Evolutionary conservation across 257 asterid species (phyloP), one percentile per base, ranked within the genome.

Genomic region (Paulownia fortunei): DNA sequence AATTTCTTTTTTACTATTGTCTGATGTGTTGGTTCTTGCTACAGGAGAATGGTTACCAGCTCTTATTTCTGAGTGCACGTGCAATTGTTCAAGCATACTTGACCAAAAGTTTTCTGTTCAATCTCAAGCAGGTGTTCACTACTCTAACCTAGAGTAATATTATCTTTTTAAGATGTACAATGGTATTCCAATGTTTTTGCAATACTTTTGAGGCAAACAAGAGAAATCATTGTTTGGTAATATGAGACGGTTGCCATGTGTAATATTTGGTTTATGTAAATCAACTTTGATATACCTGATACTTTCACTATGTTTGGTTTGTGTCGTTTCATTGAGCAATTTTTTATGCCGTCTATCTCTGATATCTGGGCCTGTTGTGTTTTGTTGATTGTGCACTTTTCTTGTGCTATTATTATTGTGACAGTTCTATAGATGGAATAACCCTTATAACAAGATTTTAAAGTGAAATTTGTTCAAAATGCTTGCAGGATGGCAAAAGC

Each of bases 401-500:
- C 44, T 55, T 54, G 8, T 64, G 39, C 27, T 46, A 9, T 47
- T 34, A 1, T 27, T 82, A 49, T 36, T 42, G 12, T n/a, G n/a
- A n/a, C n/a, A 55, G 62, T 75, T 52, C 42, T 21, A 47, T 3
- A 63, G 36, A 44, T 34, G 21, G 42, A 68, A 42, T 30, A 47
- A 47, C n/a, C 72, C 11, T 9, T 32, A n/a, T 70, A 23, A 21
- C 5, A 69, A 51, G 19, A 49, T 44, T 70, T 36, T 36, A 72
- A 8, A 76, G 49, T 85, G 54, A 44, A 66, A 16, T 46, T 23
- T 39, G 47, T 79, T 69, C 11, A 42, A 74, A 77, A 64, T 86
- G 82, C 58, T 75, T 76, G 87, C 89, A 96, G 99, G 99, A 96
- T 73, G 99, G 99, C 73, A 94, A 92, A 70, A 88, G 97, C 80